These are phyloP conservation scores for Aspergillus uvarum DNA, from an alignment of 2,329 filamentous ascomycete genomes.

Conservation along the genomic window DNA sequence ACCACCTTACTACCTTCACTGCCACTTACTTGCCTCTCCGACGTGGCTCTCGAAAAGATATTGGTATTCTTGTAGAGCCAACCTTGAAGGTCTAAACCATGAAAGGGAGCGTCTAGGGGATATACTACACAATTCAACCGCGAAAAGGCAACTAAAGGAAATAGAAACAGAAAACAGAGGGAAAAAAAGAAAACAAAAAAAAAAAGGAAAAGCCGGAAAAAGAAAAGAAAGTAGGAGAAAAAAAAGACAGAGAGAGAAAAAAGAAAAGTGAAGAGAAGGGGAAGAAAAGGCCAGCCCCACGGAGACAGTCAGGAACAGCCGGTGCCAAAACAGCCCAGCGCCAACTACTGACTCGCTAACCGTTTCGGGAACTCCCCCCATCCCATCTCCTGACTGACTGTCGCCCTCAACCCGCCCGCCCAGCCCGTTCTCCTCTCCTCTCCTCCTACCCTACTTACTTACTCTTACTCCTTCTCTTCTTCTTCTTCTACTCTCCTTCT, in stretches of 20 bases:
- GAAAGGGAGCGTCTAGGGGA: too few relatives aligned
- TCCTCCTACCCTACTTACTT: constrained; percentile 3
- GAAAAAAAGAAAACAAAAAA: background rate
- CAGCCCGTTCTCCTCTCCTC: too few relatives aligned
- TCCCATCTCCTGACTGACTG: constrained; percentile 18
- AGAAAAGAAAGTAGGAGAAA: background rate
- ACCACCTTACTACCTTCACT: background rate
- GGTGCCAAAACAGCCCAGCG: constrained; percentile 16
- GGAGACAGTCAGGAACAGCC: constrained; percentile 19
- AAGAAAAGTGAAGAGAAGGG: constrained; percentile 6
- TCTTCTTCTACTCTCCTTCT: constrained; percentile 16
- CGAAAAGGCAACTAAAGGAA: background rate
- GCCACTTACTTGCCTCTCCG: background rate
- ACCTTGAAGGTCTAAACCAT: background rate
- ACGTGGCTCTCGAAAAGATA: background rate
- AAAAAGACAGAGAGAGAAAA: constrained; percentile 1
- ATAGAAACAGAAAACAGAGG: background rate
- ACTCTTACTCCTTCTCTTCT: constrained; percentile 13
- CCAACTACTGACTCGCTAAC: constrained; percentile 10
- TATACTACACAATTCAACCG: background rate
- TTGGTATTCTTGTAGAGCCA: background rate
- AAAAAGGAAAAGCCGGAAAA: background rate
- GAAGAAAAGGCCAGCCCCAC: constrained; percentile 13
- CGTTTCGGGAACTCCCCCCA: constrained; percentile 14
- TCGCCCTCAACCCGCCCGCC: background rate